A percentile compares a stretch with the other conserved stretches of the same genome.
These are phyloP conservation scores for Rhexocercosporidium sp. DNA, from an alignment of 2,329 filamentous ascomycete genomes.

Conservation along the genomic window DNA sequence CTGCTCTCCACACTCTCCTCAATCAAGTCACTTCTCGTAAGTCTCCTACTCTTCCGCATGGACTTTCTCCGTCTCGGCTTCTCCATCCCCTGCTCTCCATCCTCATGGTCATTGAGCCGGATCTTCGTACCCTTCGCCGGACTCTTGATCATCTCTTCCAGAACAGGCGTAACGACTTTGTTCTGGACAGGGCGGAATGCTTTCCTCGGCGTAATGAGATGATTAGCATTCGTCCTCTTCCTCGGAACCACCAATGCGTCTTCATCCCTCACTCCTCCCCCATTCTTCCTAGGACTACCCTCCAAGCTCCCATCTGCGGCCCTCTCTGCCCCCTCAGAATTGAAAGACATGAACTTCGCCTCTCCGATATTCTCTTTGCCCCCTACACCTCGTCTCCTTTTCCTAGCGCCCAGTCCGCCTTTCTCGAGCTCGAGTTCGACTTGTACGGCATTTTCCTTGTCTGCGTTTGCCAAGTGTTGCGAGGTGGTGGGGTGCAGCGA, in stretches of 20 bases:
- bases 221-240: constrained; percentile 42
- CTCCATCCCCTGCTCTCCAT: constrained; percentile 7
- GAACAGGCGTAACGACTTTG: constrained; percentile 3
- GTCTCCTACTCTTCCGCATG: constrained; percentile 32
- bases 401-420: constrained; percentile 43
- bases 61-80: constrained; percentile 32
- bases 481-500: background rate
- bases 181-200: constrained; percentile 26
- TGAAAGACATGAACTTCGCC: constrained; percentile 39
- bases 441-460: constrained; percentile 34
- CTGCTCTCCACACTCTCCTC: constrained; percentile 11
- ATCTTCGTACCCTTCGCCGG: background rate
- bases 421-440: constrained; percentile 43
- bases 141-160: background rate
- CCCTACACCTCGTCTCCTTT: constrained; percentile 40
- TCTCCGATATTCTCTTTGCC: constrained; percentile 43
- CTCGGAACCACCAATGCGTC: constrained; percentile 36
- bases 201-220: constrained; percentile 42
- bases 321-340: background rate
- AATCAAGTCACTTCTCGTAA: constrained; percentile 10
- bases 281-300: constrained; percentile 14
- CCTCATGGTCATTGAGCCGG: constrained; percentile 11
- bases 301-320: background rate
- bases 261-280: constrained; percentile 12
- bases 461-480: background rate